phyloP scores from a whole-genome alignment of 2,329 filamentous ascomycete species.

The Colletotrichum nymphaeae region DNA sequence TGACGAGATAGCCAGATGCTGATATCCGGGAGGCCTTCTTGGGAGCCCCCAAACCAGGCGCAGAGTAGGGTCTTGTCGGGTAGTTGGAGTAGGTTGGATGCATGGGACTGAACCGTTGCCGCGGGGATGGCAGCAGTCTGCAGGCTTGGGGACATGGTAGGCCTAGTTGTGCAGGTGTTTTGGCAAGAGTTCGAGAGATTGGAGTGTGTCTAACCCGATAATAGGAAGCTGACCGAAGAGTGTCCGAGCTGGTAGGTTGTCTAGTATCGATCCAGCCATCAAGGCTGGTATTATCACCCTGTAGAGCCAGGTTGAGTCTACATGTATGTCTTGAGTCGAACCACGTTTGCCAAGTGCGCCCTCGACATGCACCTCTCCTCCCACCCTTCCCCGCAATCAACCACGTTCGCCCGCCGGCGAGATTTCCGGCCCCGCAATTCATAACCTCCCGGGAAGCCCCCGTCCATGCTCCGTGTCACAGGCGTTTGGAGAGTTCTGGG shows the following conservation, averaged over 20 bases:
- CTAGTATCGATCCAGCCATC: background rate
- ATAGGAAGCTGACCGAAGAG: background rate
- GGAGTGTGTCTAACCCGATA: background rate
- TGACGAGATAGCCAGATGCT: slow-evolving; percentile 54
- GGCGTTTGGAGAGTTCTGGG: background rate
- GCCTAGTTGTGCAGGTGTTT: background rate
- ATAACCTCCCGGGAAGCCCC: background rate
- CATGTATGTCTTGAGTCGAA: slow-evolving; percentile 6
- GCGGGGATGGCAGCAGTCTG: slow-evolving; percentile 46
- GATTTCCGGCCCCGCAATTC: slow-evolving; percentile 24
- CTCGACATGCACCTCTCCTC: background rate
- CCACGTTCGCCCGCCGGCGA: background rate
- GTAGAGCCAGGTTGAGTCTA: background rate
- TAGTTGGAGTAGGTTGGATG: slow-evolving; percentile 55
- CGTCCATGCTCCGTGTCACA: slow-evolving; percentile 1
- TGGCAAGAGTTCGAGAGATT: background rate
- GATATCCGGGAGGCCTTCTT: slow-evolving; percentile 57
- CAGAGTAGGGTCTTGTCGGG: slow-evolving; percentile 54
- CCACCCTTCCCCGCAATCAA: background rate
- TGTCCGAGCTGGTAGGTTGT: background rate
- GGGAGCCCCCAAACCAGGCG: slow-evolving; percentile 57
- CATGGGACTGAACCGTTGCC: slow-evolving; percentile 55
- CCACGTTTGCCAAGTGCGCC: background rate
- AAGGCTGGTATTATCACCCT: background rate
- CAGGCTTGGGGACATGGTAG: slow-evolving; percentile 4